Evolutionary conservation across 2,329 filamentous ascomycete species (phyloP).

Genomic region (Seiridium cupressi): DNA sequence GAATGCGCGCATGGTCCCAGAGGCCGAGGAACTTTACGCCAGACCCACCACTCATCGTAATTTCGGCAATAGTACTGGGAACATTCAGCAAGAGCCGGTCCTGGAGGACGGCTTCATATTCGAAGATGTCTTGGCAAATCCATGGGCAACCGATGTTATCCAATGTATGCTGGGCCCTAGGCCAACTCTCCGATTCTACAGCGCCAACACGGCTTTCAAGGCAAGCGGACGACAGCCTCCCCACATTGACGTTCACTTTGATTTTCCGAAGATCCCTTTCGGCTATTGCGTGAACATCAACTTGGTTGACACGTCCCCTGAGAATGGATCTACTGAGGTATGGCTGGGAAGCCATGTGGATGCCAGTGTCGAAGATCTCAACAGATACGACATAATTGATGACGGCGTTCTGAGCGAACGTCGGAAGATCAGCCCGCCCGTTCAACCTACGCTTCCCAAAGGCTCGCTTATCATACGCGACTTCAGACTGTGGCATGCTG

Average conservation of each 20-base stretch:
- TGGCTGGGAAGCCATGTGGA: conserved; percentile 48
- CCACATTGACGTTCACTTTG: conserved; percentile 41
- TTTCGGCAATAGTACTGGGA: conserved; percentile 21
- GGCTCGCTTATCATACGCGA: conserved; percentile 44
- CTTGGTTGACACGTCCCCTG: conserved; percentile 39
- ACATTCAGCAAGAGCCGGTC: conserved; percentile 19
- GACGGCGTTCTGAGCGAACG: conserved; percentile 28
- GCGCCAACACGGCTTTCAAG: conserved; percentile 37
- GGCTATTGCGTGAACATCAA: conserved; percentile 45
- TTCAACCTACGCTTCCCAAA: conserved; percentile 38
- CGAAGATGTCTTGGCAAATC: conserved; percentile 19
- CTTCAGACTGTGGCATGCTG: conserved; percentile 47
- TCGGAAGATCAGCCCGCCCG: conserved; percentile 27
- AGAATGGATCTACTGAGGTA: conserved; percentile 48
- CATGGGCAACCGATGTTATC: conserved; percentile 32
- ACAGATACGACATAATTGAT: conserved; percentile 23
- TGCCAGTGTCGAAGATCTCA: conserved; percentile 27
- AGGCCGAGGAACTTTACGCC: conserved; percentile 26
- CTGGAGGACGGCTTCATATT: conserved; percentile 17
- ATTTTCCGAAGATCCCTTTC: conserved; percentile 46
- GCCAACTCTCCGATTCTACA: conserved; percentile 34
- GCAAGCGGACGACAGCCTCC: conserved; percentile 35
- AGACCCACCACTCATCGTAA: conserved; percentile 15
- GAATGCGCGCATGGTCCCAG: conserved; percentile 31
- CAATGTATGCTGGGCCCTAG: conserved; percentile 35